Conservation (phyloP, 164 flowering plant genomes). For the Vitis vinifera region DNA sequence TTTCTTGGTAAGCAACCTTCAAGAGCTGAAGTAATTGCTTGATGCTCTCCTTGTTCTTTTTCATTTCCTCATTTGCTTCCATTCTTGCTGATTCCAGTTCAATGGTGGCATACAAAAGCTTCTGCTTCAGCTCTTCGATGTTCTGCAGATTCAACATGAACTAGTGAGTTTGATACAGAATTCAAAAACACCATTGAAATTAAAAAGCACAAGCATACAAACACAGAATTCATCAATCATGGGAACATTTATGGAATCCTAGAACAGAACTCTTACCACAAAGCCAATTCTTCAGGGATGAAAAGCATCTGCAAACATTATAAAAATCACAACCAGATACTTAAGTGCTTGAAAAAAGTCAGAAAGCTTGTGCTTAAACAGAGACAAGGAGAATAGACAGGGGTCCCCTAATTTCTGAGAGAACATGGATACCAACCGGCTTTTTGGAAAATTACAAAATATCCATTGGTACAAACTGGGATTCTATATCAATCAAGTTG, state of each 20-base stretch:
- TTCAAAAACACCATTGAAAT: neutral
- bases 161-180: neutral
- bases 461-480: neutral
- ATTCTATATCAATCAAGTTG: conserved; percentile 2
- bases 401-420: neutral
- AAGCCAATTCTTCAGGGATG: neutral
- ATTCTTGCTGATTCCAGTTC: conserved; percentile 54
- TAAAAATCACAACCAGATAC: neutral
- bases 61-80: conserved; percentile 46
- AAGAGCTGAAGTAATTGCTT: conserved; percentile 43
- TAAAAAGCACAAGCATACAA: neutral
- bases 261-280: neutral
- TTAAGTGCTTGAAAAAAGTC: neutral
- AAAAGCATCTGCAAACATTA: neutral
- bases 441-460: conserved; percentile 1
- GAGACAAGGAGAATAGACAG: neutral
- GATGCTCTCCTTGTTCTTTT: conserved; percentile 42
- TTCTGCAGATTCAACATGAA: conserved; percentile 32
- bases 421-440: neutral
- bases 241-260: neutral
- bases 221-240: neutral
- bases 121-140: conserved; percentile 49
- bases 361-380: neutral
- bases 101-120: conserved; percentile 38
- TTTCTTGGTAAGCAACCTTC: conserved; percentile 48